Conservation (phyloP, 345 rosid genomes). For the Passiflora organensis region DNA sequence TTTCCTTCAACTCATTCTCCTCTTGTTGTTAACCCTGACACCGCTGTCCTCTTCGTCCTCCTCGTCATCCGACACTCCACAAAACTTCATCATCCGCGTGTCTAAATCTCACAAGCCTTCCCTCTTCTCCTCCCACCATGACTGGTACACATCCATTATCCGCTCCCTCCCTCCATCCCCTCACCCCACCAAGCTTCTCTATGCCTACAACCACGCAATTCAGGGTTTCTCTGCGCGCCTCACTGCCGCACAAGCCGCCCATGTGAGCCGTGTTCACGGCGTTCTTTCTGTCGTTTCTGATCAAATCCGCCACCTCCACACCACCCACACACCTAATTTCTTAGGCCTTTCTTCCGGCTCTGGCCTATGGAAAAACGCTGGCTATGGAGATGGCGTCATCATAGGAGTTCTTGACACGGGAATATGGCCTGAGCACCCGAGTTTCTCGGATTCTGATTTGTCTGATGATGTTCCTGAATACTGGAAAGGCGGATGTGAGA, state of each 20-base stretch:
- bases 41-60: constrained; percentile 4
- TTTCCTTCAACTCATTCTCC: constrained; percentile 24
- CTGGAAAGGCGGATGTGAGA: constrained; percentile 74
- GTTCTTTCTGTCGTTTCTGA: constrained; percentile 65
- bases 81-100: constrained; percentile 61
- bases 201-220: constrained; percentile 55
- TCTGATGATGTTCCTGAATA: constrained; percentile 43
- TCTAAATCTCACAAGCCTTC: constrained; percentile 59
- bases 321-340: constrained; percentile 72
- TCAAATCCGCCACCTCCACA: constrained; percentile 65
- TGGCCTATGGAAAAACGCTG: constrained; percentile 68
- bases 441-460: constrained; percentile 50
- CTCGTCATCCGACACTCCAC: constrained; percentile 22
- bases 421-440: constrained; percentile 74
- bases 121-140: constrained; percentile 47
- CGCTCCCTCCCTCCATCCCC: constrained; percentile 54
- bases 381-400: constrained; percentile 63
- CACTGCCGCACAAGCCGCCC: constrained; percentile 40
- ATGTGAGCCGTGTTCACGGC: constrained; percentile 40
- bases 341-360: constrained; percentile 51
- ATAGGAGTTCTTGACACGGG: constrained; percentile 84
- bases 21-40: constrained; percentile 7
- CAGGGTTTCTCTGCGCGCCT: constrained; percentile 80
- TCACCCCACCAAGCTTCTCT: constrained; percentile 48
- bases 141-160: constrained; percentile 67